Conservation (phyloP, 202 grass and related monocot genomes). For the Setaria viridis region DNA sequence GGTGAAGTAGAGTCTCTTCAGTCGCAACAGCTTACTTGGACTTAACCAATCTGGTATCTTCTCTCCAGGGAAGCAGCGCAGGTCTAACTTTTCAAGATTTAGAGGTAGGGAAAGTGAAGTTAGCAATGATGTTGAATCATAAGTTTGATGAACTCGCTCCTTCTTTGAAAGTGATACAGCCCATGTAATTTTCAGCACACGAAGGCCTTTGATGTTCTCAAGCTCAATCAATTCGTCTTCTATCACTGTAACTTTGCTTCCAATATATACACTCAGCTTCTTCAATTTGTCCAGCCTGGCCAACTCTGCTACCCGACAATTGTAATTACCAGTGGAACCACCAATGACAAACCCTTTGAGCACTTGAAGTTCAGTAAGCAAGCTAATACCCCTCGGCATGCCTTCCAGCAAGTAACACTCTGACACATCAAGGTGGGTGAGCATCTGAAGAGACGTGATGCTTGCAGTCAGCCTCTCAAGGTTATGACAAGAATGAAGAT, state of each 20-base stretch:
- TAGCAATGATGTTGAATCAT: conserved; percentile 11
- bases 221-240: conserved; percentile 55
- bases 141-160: conserved; percentile 20
- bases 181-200: conserved; percentile 66
- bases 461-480: conserved; percentile 58
- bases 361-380: conserved; percentile 66
- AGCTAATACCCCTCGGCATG: conserved; percentile 62
- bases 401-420: conserved; percentile 72
- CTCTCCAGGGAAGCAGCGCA: conserved; percentile 60
- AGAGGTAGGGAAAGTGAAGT: conserved; percentile 51
- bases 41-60: conserved; percentile 54
- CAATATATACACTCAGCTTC: conserved; percentile 76
- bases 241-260: conserved; percentile 50
- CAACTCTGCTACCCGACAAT: conserved; percentile 59
- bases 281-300: conserved; percentile 59
- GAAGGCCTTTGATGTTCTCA: conserved; percentile 48
- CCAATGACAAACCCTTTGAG: conserved; percentile 82
- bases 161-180: conserved; percentile 50
- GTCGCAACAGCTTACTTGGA: conserved; percentile 24
- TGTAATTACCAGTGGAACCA: conserved; percentile 56
- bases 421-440: conserved; percentile 76
- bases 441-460: conserved; percentile 56
- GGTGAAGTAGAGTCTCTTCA: conserved; percentile 69
- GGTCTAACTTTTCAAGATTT: conserved; percentile 63
- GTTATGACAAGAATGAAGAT: conserved; percentile 84